These are phyloP conservation scores for Rhizophora apiculata DNA, from an alignment of 345 rosid genomes.

Conservation along the genomic window DNA sequence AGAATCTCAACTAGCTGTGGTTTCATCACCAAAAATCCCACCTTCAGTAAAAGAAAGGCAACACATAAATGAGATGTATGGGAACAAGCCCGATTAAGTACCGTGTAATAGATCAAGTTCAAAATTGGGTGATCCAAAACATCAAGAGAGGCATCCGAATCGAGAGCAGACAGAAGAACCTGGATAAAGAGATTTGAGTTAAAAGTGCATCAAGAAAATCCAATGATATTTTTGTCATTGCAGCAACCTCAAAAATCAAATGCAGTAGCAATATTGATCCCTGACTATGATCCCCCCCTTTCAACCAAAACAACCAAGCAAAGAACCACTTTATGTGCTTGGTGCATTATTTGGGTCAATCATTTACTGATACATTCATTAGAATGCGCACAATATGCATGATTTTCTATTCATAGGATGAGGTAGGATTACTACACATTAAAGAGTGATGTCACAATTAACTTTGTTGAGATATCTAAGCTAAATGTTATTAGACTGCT, in stretches of 20 bases:
- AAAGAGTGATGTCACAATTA: no score
- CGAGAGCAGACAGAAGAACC: constrained; percentile 85
- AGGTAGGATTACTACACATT: no score
- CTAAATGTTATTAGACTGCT: no score
- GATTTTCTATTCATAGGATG: no score
- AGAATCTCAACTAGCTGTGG: constrained; percentile 86
- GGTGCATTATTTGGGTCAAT: no score
- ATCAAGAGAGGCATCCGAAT: constrained; percentile 66
- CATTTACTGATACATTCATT: no score
- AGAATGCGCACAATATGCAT: no score
- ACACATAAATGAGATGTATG: neutral
- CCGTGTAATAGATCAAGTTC: constrained; percentile 90
- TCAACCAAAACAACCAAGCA: no score
- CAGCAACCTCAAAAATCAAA: neutral
- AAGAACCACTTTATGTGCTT: no score
- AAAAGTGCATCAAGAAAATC: neutral
- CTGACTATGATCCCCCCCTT: no score
- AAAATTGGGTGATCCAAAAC: constrained; percentile 90
- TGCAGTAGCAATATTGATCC: neutral
- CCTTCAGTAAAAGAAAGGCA: constrained; percentile 3
- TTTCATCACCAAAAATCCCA: constrained; percentile 17
- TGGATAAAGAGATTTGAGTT: constrained; percentile 30
- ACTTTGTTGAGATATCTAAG: no score
- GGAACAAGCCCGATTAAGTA: constrained; percentile 23
- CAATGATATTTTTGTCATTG: neutral